Percentiles rank a stretch among this genome's conserved stretches.
These are phyloP conservation scores for Podospora didyma DNA, from an alignment of 495 filamentous ascomycete species.

Conservation along the genomic window DNA sequence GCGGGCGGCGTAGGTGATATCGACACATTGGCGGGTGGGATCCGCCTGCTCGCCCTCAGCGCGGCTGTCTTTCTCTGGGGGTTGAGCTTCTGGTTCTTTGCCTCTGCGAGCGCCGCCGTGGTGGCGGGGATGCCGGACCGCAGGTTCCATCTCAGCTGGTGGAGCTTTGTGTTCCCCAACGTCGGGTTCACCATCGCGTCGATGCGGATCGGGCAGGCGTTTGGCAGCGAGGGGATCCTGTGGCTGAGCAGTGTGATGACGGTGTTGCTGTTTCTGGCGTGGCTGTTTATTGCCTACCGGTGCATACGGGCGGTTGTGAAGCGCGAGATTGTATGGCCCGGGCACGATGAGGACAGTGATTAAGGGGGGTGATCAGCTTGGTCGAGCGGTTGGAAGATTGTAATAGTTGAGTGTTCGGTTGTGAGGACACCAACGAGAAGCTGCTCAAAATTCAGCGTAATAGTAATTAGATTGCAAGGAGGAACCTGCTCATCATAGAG, in stretches of 20 bases:
- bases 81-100: conserved; percentile 70
- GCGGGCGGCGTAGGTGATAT: conserved; percentile 4
- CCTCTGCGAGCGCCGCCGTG: conserved; percentile 51
- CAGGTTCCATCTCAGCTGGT: conserved; percentile 53
- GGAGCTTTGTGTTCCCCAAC: conserved; percentile 57
- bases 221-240: conserved; percentile 39
- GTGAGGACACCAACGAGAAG: too few species aligned
- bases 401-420: too few species aligned
- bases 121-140: conserved; percentile 49
- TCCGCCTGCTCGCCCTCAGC: conserved; percentile 48
- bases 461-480: too few species aligned
- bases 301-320: conserved; percentile 51
- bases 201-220: conserved; percentile 41
- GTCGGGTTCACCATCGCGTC: conserved; percentile 50
- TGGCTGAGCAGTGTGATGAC: conserved; percentile 51
- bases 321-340: conserved; percentile 57
- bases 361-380: too few species aligned
- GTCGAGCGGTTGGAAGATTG: neutral
- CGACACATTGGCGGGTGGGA: conserved; percentile 27
- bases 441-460: too few species aligned
- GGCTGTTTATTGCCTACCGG: conserved; percentile 51
- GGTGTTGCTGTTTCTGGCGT: conserved; percentile 51
- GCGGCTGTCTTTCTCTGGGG: conserved; percentile 64
- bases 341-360: conserved; percentile 56
- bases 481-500: too few species aligned